Evolutionary conservation across 768 basidiomycete genomes (phyloP), one percentile per base, ranked within the genome.

Genomic region (Phallus indusiatus): DNA sequence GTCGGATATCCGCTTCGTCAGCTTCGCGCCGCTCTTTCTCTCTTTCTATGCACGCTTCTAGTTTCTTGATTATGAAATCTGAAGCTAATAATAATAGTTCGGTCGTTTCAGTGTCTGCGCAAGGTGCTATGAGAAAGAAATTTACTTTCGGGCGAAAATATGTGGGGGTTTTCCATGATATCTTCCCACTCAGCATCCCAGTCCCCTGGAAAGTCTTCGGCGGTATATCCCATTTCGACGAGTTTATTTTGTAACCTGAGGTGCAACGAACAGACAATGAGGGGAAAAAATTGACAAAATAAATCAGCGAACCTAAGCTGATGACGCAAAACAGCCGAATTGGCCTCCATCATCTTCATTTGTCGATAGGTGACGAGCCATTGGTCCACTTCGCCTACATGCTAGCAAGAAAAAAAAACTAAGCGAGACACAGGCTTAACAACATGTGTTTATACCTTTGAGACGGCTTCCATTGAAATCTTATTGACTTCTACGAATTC

Each of bases 21-120:
- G 42, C 42, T 59, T 22, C 55, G 17, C 55, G 55, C 34, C 34
- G 46, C 9, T 11, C 22, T 33, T 49, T 56, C 20, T 17, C 49
- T 48, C 24, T 51, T 21, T 20, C 8, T 37, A 59, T 59, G 33
- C 33, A 59, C 12, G 57, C 49, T 36, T 59, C 57, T 20, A 59
- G 47, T 21, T 5, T 59, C 18, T 48, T 28, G 34, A n/a, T 35
- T 18, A 53, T 18, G 12, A 1, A 8, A 28, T n/a, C 21, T 35
- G 49, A 59, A 20, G 52, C 57, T 59, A 22, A 14, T 33, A 9
- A 42, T n/a, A 42, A 34, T 4, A 18, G 21, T 18, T 28, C 2
- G 28, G 28, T 7, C 14, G 46, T 3, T 17, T 10, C 22, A 42
- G 36, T 7, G 11, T 22, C 22, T 35, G 14, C 18, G 12, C 36